Base-by-base conservation (phyloP, 73 alveolate species). In the Effrenium voratum region DNA sequence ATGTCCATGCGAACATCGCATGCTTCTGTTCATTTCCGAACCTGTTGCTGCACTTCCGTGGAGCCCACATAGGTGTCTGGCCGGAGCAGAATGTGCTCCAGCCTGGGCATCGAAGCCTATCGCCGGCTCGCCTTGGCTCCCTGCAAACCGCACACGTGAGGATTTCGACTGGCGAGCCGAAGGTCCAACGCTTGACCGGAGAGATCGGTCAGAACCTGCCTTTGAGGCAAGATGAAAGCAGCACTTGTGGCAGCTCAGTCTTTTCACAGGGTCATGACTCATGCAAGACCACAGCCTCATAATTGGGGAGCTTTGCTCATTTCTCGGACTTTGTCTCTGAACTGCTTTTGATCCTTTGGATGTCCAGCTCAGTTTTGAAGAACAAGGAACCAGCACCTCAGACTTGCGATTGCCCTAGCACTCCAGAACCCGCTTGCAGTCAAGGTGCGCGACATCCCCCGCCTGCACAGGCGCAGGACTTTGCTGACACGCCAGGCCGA, bases 51-150 rank as follows among this genome's bases (percentile, higher is more conserved):
- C 57, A 93, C 93, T 92, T 99, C 99, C 22, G 99, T 99, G 60
- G 99, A 99, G 36, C 99, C 99, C 32, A 99, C 99, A 93, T 99
- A 99, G 88, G 99, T 99, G 98, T 99, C 99, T 19, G 99, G 99
- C 63, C 99, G 99, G 47, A 99, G 98, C 43, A 99, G 99, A 46
- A 99, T 99, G 99, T 99, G 99, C 97, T 99, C 99, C 99, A 99
- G 95, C 99, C 95, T 87, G 38, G 99, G 99, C 2, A n/a, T 34
- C 84, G 8, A 34, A 41, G 5, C 50, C 84, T 38, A 22, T 60
- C 40, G 5, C 16, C 30, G 16, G 8, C 30, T 10, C 30, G 75
- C 30, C 75, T 24, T 38, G 75, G 30, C 75, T 24, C 75, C n/a
- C n/a, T n/a, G n/a, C n/a, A n/a, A n/a, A n/a, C n/a, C n/a, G n/a